These are phyloP conservation scores for Pleodorina starrii DNA, from an alignment of 139 green algal species.

Conservation along the genomic window DNA sequence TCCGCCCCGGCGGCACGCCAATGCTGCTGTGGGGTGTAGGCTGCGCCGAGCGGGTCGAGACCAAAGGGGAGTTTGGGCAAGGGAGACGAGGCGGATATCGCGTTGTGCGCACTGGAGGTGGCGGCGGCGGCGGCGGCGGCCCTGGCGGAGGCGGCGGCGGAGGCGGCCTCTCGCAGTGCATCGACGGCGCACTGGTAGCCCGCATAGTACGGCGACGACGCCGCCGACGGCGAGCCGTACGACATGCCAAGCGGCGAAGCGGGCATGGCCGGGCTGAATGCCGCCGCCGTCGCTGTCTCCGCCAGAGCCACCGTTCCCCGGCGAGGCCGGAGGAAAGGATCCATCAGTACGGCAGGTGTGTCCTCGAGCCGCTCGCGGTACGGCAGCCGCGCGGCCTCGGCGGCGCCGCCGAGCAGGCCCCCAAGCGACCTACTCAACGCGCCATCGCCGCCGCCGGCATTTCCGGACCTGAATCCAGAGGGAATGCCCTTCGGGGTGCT, in stretches of 20 bases:
- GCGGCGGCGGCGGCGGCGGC: too few species aligned
- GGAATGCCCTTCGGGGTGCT: neutral
- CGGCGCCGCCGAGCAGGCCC: neutral
- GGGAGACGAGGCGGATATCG: neutral
- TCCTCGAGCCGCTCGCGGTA: neutral
- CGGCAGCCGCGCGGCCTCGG: constrained; percentile 1
- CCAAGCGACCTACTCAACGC: neutral
- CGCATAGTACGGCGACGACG: neutral
- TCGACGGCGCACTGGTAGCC: too few species aligned
- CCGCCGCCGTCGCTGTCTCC: neutral
- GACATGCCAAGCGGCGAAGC: neutral
- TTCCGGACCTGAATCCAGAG: neutral
- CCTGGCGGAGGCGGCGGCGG: neutral
- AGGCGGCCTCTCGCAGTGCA: neutral
- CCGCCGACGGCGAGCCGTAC: neutral
- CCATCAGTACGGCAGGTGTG: neutral
- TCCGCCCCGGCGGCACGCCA: neutral
- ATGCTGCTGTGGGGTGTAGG: neutral
- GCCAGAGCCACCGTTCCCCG: neutral
- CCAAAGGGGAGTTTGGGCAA: neutral
- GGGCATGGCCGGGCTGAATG: neutral
- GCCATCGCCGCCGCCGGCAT: neutral
- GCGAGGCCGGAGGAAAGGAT: neutral
- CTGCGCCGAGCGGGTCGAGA: neutral
- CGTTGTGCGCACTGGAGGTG: too few species aligned